phyloP scores from a whole-genome alignment of 495 filamentous ascomycete species.

The Neurospora sublineolata region DNA sequence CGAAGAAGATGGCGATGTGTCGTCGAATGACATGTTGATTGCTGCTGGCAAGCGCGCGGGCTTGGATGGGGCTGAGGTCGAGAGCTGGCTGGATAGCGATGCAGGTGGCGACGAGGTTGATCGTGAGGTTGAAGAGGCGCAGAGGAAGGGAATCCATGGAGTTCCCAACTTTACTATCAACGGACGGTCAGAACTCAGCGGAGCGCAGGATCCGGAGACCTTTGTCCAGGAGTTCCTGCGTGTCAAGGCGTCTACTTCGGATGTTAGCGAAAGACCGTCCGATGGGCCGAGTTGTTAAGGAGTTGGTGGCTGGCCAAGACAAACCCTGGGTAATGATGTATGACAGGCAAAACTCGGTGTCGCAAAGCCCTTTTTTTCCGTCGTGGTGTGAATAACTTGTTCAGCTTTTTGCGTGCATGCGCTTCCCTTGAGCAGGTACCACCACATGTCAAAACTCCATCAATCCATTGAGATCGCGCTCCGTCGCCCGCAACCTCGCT shows the following conservation, averaged over 20 bases:
- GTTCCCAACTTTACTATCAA: constrained; percentile 69
- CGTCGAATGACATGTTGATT: constrained; percentile 45
- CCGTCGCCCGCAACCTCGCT: constrained; percentile 66
- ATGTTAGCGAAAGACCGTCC: constrained; percentile 2
- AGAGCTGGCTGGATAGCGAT: constrained; percentile 50
- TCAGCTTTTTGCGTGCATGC: not conserved
- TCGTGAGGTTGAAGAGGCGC: constrained; percentile 51
- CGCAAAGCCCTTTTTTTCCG: not conserved
- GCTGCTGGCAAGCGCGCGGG: constrained; percentile 54
- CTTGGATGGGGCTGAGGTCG: constrained; percentile 45
- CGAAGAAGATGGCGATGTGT: constrained; percentile 69
- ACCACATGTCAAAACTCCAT: constrained; percentile 21
- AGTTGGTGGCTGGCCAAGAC: not conserved
- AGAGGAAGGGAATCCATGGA: constrained; percentile 46
- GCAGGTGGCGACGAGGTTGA: constrained; percentile 61
- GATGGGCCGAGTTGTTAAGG: constrained; percentile 6
- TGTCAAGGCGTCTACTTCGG: constrained; percentile 27
- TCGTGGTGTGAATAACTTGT: not conserved
- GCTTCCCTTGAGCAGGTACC: not conserved
- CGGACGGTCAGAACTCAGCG: constrained; percentile 46
- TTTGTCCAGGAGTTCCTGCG: constrained; percentile 46
- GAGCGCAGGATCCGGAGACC: constrained; percentile 49
- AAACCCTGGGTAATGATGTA: not conserved
- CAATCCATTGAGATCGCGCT: constrained; percentile 64
- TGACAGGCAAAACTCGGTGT: not conserved